A percentile compares a stretch with the other conserved stretches of the same genome.
phyloP scores from a whole-genome alignment of 805 yeast genomes.

The Ogataea haglerorum region DNA sequence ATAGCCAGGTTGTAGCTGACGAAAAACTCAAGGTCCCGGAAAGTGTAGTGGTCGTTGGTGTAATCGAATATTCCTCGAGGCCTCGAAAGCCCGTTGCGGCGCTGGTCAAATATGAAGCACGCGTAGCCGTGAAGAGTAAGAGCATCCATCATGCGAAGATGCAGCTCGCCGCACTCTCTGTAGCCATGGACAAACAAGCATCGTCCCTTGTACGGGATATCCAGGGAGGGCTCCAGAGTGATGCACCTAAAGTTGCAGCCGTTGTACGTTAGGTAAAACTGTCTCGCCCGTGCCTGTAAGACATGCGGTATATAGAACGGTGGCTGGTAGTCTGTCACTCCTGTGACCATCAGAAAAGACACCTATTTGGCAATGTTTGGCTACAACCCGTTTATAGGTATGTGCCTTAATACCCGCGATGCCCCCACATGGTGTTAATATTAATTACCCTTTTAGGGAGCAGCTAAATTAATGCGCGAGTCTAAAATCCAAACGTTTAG shows the following conservation, averaged over 20 bases:
- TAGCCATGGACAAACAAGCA: constrained; percentile 13
- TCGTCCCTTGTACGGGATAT: constrained; percentile 10
- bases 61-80: constrained; percentile 6
- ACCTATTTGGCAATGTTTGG: neutral
- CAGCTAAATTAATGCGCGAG: constrained; percentile 19
- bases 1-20: constrained; percentile 7
- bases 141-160: constrained; percentile 9
- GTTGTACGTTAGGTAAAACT: constrained; percentile 4
- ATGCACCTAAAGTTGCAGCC: constrained; percentile 11
- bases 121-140: constrained; percentile 7
- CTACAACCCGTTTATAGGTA: neutral
- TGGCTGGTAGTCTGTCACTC: constrained; percentile 3
- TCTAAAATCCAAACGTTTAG: constrained; percentile 47
- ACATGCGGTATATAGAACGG: constrained; percentile 5
- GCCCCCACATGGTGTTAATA: constrained; percentile 1
- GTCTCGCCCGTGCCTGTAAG: constrained; percentile 3
- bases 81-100: constrained; percentile 9
- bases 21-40: constrained; percentile 9
- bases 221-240: constrained; percentile 7
- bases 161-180: constrained; percentile 9
- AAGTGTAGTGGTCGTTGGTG: constrained; percentile 9
- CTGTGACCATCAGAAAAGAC: constrained; percentile 4
- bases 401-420: neutral
- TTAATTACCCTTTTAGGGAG: constrained; percentile 5
- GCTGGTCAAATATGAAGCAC: constrained; percentile 10